Base-by-base conservation (phyloP, 495 filamentous ascomycete genomes). In the Apiosordaria backusii region DNA sequence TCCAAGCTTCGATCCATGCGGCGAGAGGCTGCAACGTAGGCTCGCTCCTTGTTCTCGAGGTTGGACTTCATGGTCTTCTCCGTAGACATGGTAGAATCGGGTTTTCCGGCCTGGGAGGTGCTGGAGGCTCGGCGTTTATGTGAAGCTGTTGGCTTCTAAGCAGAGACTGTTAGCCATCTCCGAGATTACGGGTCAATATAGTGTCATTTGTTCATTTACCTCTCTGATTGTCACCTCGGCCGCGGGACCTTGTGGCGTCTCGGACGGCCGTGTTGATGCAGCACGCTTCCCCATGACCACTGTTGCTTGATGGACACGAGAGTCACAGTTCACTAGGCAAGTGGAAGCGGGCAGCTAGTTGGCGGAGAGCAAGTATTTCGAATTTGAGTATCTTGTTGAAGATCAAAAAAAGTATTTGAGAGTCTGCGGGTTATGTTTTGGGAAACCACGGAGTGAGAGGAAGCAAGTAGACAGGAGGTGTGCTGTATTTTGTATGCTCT, bases 21-120 rank as follows among this genome's bases (percentile, higher is more conserved):
- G 67, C 94, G 82, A n/a, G 94, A 98, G 2, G 94, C 94, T 10
- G 95, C 94, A 70, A 97, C 95, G 71, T 96, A 98, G 50, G 94
- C 94, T 68, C 93, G 84, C 78, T 98, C 94, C 76, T 95, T 91
- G 67, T 98, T 97, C 76, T 97, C 92, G 68, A 91, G 89, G 7
- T 88, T 90, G 35, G 35, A 45, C 29, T 90, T 78, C 70, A 90
- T 87, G 1, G 87, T 87, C 84, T 92, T 35, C 9, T 19, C 18
- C 45, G 16, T 4, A 18, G 22, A 19, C n/a, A 35, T 16, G 21
- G 53, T 24, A 19, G 53, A 9, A 6, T 55, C 53, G 53, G 3
- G 4, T 6, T 55, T 55, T 2, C 6, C 53, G 9, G 53, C 9
- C 53, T 55, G 53, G 18, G 53, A 24, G 3, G 53, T 21, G 3